Evolutionary conservation across 2,329 filamentous ascomycete genomes (phyloP).

Genomic region (Teratosphaeria epicoccoides): DNA sequence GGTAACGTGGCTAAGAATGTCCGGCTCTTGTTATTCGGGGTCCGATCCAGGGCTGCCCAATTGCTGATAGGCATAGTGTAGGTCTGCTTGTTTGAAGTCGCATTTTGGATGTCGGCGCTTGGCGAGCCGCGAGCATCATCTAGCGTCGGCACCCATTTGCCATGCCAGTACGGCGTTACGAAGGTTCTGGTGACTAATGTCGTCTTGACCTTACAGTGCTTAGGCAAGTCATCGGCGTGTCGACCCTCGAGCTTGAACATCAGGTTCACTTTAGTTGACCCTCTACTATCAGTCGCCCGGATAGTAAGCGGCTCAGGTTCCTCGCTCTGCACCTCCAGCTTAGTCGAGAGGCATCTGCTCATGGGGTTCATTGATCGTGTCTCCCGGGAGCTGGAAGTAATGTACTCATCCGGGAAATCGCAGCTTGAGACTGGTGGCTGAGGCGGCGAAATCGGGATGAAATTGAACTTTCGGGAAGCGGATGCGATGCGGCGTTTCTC

Average conservation of each 20-base stretch:
- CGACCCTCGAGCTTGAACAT: neutral
- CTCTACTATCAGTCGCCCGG: neutral
- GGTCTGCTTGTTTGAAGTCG: neutral
- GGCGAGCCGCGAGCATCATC: neutral
- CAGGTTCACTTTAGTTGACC: neutral
- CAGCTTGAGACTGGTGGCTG: neutral
- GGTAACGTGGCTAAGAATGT: neutral
- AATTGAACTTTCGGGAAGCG: neutral
- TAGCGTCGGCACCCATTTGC: neutral
- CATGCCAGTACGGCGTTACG: neutral
- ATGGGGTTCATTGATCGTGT: neutral
- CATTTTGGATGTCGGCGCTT: neutral
- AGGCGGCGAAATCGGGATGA: neutral
- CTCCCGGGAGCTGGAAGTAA: neutral
- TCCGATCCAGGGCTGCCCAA: neutral
- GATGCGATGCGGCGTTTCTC: neutral
- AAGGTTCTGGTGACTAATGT: neutral
- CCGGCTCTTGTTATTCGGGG: neutral
- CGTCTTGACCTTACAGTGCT: neutral
- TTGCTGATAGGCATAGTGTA: neutral
- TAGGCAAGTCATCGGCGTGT: neutral
- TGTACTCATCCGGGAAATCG: neutral
- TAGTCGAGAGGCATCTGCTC: neutral
- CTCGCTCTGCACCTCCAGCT: neutral
- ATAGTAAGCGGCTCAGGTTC: neutral